Evolutionary conservation across 805 yeast genomes (phyloP), one percentile per base, ranked within the genome.

Genomic region (Danielia reshetovae): DNA sequence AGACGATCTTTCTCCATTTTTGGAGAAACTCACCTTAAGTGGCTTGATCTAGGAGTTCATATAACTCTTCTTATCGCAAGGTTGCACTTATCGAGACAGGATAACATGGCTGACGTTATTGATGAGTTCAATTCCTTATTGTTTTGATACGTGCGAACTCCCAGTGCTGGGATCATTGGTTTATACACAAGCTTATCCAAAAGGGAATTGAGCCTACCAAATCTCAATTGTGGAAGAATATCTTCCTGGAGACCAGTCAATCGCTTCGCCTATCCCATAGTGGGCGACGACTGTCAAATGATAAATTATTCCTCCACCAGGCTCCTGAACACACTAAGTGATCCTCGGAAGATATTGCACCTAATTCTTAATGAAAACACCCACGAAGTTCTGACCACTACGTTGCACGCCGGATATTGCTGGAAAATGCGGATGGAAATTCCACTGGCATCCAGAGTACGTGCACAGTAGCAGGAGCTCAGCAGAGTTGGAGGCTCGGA

Each of bases 1-100:
- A 52, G 96, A 89, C 31, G 98, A 93, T 55, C 65, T 93, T 43
- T 70, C 87, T 4, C 85, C 95, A 32, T 93, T 93, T 52, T 61
- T 93, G 41, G 97, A 93, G 55, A 77, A 78, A 39, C 64, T 90
- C 42, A 85, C 95, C 8, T 56, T 83, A 31, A 81, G 88, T 63
- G 89, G 89, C 10, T 48, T 64, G 32, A 51, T 63, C 17, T 61
- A 51, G 37, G 9, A 9, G 22, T 19, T 7, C n/a, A n/a, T n/a
- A n/a, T n/a, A n/a, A n/a, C n/a, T n/a, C n/a, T n/a, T n/a, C n/a
- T n/a, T n/a, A n/a, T n/a, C n/a, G n/a, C n/a, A n/a, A n/a, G n/a
- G n/a, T n/a, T n/a, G n/a, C n/a, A n/a, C n/a, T n/a, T n/a, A n/a
- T n/a, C n/a, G n/a, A n/a, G n/a, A n/a, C n/a, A n/a, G n/a, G n/a